A percentile compares a stretch with the other conserved stretches of the same genome.
phyloP scores from a whole-genome alignment of 371 early-diverging fungal genomes.

The Mortierella sp. region DNA sequence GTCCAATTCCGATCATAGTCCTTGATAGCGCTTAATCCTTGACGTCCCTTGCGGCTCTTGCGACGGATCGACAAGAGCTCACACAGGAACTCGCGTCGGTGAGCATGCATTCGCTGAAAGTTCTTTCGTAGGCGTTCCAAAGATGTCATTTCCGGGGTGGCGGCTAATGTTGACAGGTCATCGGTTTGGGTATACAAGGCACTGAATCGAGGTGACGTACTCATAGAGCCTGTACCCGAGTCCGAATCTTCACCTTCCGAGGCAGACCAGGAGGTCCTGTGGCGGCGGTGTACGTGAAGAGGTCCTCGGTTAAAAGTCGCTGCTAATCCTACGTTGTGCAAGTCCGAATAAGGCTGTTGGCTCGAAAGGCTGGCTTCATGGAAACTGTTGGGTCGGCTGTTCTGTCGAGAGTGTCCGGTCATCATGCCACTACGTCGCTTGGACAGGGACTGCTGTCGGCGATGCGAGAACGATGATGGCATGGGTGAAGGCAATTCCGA shows the following conservation, averaged over 20 bases:
- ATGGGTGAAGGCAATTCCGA: constrained; percentile 17
- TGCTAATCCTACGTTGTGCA: too few species aligned
- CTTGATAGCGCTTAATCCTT: constrained; percentile 50
- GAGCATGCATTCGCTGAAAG: constrained; percentile 56
- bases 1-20: constrained; percentile 58
- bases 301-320: too few species aligned
- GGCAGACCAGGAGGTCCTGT: constrained; percentile 50
- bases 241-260: constrained; percentile 53
- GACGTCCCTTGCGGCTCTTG: constrained; percentile 51
- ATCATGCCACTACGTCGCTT: constrained; percentile 29
- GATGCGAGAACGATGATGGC: constrained; percentile 33
- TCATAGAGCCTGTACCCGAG: constrained; percentile 17
- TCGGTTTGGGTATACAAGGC: constrained; percentile 17
- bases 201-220: constrained; percentile 40
- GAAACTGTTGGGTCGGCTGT: constrained; percentile 36
- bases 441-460: constrained; percentile 34
- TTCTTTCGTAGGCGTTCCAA: constrained; percentile 51
- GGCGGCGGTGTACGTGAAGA: constrained; percentile 30
- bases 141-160: constrained; percentile 42
- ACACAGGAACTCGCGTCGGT: constrained; percentile 55
- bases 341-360: too few species aligned
- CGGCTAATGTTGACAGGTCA: constrained; percentile 3
- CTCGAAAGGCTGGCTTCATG: constrained; percentile 17
- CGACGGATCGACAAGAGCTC: constrained; percentile 55
- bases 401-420: constrained; percentile 25